Evolutionary conservation across 2,329 filamentous ascomycete genomes (phyloP).

Genomic region (Dothidotthia symphoricarpi): DNA sequence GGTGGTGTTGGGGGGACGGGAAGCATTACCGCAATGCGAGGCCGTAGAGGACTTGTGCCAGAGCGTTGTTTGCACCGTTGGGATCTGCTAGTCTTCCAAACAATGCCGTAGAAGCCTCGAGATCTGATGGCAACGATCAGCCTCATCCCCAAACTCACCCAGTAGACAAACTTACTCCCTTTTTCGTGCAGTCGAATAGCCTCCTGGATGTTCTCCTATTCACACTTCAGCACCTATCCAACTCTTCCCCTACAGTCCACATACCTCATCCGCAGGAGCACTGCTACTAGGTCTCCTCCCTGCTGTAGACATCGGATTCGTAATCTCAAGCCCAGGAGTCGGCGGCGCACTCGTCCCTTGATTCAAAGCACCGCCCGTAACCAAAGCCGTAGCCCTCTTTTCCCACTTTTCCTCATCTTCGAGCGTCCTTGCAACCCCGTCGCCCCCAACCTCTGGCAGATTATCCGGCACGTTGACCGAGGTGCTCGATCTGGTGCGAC

Average conservation of each 20-base stretch:
- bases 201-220: slow-evolving; percentile 72
- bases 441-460: slow-evolving; percentile 69
- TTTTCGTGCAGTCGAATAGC: slow-evolving; percentile 92
- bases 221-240: slow-evolving; percentile 12
- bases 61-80: slow-evolving; percentile 80
- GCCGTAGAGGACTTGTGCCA: slow-evolving; percentile 94
- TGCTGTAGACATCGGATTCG: slow-evolving; percentile 15
- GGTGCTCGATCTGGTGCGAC: slow-evolving; percentile 53
- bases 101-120: slow-evolving; percentile 76
- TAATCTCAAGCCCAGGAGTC: slow-evolving; percentile 28
- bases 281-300: slow-evolving; percentile 38
- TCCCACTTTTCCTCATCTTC: slow-evolving; percentile 73
- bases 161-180: slow-evolving; percentile 52
- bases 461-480: slow-evolving; percentile 76
- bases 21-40: slow-evolving; percentile 71
- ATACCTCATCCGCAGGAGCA: slow-evolving; percentile 43
- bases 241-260: slow-evolving; percentile 5
- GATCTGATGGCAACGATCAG: slow-evolving; percentile 46
- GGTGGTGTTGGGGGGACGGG: background rate
- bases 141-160: slow-evolving; percentile 2
- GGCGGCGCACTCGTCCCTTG: slow-evolving; percentile 29
- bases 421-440: slow-evolving; percentile 42
- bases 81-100: slow-evolving; percentile 84
- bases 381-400: slow-evolving; percentile 85
- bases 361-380: slow-evolving; percentile 56